Base-by-base conservation (phyloP, 2,329 filamentous ascomycete species). In the Coniochaeta pulveracea region DNA sequence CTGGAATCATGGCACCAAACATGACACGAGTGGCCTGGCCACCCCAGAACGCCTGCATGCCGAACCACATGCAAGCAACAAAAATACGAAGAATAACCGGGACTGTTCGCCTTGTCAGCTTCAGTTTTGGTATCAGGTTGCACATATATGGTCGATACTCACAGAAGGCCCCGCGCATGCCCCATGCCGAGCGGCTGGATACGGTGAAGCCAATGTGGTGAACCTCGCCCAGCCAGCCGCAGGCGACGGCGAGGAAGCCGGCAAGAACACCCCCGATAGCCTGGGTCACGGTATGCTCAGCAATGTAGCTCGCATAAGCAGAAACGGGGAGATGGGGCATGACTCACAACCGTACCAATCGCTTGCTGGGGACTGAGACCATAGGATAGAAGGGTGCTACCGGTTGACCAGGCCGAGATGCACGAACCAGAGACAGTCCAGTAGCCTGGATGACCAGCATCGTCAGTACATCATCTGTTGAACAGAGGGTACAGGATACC, bases 21-120 rank as follows among this genome's bases (percentile, higher is more conserved):
- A 27, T 27, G 14, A 27, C 26, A 27, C 26, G 26, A 27, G 26
- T 49, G 10, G 47, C 47, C 26, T 49, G 46, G n/a, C 47, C 47
- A 16, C 46, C 47, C 46, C 42, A 52, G 24, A 44, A 52, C 0
- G 49, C 49, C 37, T 50, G 49, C 19, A 51, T 48, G 15, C 49
- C 48, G 26, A 49, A 48, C 44, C 45, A 49, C 23, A 49, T 45
- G 26, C 42, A 46, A 3, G 41, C 40, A 8, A 44, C 36, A 22
- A 51, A 50, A 14, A 48, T 40, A 10, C 48, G 43, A 10, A 47
- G 32, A 3, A 49, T 36, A n/a, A 52, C 47, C 1, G 47, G 47
- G 26, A 27, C 26, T 27, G 26, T 27, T 4, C 14, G 26, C 26
- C 26, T 27, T 27, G 26, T 27, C 26, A 47, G 43, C 45, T 23